Evolutionary conservation across 2,329 filamentous ascomycete genomes (phyloP), one percentile per base, ranked within the genome.

Genomic region (Huntiella abstrusa): DNA sequence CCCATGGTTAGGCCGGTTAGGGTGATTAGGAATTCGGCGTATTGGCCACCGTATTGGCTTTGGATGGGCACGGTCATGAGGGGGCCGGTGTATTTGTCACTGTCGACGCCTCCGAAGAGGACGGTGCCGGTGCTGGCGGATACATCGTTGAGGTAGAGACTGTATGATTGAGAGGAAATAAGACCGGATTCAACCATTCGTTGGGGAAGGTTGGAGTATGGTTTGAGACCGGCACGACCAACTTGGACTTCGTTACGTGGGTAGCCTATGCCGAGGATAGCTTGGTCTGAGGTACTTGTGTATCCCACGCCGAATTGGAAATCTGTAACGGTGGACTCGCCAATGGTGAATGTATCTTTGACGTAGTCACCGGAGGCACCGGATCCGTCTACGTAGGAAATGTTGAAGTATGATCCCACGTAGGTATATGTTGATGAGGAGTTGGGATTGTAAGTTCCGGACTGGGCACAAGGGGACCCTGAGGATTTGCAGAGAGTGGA

Each of bases 221-320:
- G 48, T 3, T 61, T 49, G 48, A 65, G 60, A 4, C 69, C 65
- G 6, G 66, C 70, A 52, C 73, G 67, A 44, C 69, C 69, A 40
- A 82, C 74, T 54, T 80, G 75, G 10, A 81, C 83, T 62, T 95
- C 87, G 58, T 92, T 91, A 52, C 69, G 59, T 0, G 70, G 58
- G 58, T 94, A 95, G 5, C 87, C 87, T 51, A 96, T 80, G 13
- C 87, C 87, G 15, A 95, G 61, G 37, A 96, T 84, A 35, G 83
- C 83, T 59, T 92, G 73, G 45, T 61, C 51, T 5, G 72, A 71
- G 6, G 65, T 63, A 58, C 70, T 75, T 5, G 56, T 57, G 56
- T 86, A 84, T 37, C 81, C 82, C 51, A 87, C 67, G 50, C 81
- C 82, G 54, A 87, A 83, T 55, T 86, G 79, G 47, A 85, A 63